These are phyloP conservation scores for Aquilaria agallochum DNA, from an alignment of 441 rosid genomes.

Conservation along the genomic window DNA sequence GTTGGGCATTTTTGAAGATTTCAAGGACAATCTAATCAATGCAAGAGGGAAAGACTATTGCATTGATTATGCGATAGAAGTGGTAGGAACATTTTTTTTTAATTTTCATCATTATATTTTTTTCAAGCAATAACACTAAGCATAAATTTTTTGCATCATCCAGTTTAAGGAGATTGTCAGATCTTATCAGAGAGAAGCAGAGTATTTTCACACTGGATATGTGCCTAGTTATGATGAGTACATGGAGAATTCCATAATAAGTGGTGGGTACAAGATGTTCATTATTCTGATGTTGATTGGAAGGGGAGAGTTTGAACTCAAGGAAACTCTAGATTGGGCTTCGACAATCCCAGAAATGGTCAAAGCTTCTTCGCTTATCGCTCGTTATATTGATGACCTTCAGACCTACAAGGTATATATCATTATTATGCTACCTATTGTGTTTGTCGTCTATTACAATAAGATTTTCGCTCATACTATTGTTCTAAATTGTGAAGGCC, in stretches of 20 bases:
- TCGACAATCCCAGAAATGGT: conserved; percentile 10
- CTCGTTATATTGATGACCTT: conserved; percentile 23
- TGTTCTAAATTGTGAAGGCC: background rate
- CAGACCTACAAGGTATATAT: conserved; percentile 14
- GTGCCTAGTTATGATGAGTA: conserved; percentile 20
- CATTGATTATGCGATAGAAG: too few species aligned
- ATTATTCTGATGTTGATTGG: background rate
- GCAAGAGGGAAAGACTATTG: too few species aligned
- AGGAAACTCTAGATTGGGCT: conserved; percentile 22
- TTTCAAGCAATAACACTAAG: too few species aligned
- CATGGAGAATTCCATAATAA: background rate
- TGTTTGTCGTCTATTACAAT: background rate
- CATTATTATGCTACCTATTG: too few species aligned
- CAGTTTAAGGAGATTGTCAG: conserved; percentile 1
- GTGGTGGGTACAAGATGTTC: background rate
- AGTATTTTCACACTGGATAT: conserved; percentile 3
- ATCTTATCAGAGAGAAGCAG: conserved; percentile 10
- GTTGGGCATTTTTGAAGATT: too few species aligned
- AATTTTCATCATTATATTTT: too few species aligned
- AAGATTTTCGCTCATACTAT: background rate
- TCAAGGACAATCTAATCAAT: too few species aligned
- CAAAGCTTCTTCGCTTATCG: background rate
- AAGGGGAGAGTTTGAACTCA: conserved; percentile 14
- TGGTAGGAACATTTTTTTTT: too few species aligned
- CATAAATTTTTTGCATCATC: background rate